These are phyloP conservation scores for Bocquillonia castaneifolia DNA, from an alignment of 441 rosid species.

Conservation along the genomic window DNA sequence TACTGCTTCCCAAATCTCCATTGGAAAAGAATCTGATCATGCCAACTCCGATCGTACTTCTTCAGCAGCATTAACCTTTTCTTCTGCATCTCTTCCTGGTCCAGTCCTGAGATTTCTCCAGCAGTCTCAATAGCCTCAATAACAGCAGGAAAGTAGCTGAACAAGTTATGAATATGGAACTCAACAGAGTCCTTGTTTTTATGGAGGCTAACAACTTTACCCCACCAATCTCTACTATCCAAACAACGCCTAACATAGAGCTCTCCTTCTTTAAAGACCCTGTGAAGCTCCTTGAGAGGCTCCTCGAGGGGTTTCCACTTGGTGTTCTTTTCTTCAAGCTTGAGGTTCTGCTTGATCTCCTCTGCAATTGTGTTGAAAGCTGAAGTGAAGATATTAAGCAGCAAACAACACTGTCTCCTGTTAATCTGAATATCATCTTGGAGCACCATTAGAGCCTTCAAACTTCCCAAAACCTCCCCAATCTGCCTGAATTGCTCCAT, in stretches of 20 bases:
- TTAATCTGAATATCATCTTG: slow-evolving; percentile 70
- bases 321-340: slow-evolving; percentile 69
- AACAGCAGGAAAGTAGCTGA: slow-evolving; percentile 57
- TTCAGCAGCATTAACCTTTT: slow-evolving; percentile 54
- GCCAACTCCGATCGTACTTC: slow-evolving; percentile 81
- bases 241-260: slow-evolving; percentile 64
- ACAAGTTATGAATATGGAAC: slow-evolving; percentile 76
- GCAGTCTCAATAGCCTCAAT: slow-evolving; percentile 83
- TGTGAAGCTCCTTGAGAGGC: slow-evolving; percentile 68
- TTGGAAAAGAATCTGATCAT: slow-evolving; percentile 69
- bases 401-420: slow-evolving; percentile 61
- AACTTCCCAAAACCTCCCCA: slow-evolving; percentile 88
- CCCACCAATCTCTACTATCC: slow-evolving; percentile 86
- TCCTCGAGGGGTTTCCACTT: slow-evolving; percentile 86
- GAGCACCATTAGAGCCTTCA: slow-evolving; percentile 82
- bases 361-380: slow-evolving; percentile 68
- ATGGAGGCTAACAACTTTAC: slow-evolving; percentile 59
- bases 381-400: slow-evolving; percentile 51
- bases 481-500: slow-evolving; percentile 96
- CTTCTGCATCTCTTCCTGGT: slow-evolving; percentile 68
- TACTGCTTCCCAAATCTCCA: slow-evolving; percentile 85
- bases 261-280: slow-evolving; percentile 89
- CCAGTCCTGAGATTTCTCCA: slow-evolving; percentile 77
- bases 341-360: slow-evolving; percentile 65
- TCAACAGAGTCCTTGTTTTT: slow-evolving; percentile 80